Percentiles rank a stretch among this genome's conserved stretches.
phyloP scores from a whole-genome alignment of 805 yeast species.

The Starmerella etchellsii region DNA sequence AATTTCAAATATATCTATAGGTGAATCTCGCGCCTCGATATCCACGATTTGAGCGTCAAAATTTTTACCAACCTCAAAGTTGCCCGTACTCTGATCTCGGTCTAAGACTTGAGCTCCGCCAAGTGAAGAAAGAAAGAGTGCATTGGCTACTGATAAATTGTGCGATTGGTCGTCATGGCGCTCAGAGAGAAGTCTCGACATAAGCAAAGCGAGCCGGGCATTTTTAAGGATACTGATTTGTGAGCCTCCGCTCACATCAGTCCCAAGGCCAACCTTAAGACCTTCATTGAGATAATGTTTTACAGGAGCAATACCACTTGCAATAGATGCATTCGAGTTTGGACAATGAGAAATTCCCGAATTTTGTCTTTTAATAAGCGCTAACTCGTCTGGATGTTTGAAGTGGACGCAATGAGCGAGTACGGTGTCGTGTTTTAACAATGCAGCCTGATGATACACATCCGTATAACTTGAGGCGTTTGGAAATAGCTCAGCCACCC shows the following conservation, averaged over 20 bases:
- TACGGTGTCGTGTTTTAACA: constrained; percentile 55
- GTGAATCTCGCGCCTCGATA: constrained; percentile 39
- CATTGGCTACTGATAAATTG: constrained; percentile 55
- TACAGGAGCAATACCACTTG: constrained; percentile 83
- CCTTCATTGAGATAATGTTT: constrained; percentile 50
- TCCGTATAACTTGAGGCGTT: constrained; percentile 54
- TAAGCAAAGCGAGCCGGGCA: constrained; percentile 58
- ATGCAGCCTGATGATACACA: constrained; percentile 54
- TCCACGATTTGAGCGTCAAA: constrained; percentile 79
- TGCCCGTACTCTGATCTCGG: constrained; percentile 46
- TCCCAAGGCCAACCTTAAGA: constrained; percentile 68
- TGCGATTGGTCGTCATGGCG: constrained; percentile 23
- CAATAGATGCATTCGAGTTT: constrained; percentile 70
- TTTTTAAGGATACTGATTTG: constrained; percentile 50
- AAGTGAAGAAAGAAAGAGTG: constrained; percentile 64
- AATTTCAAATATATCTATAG: constrained; percentile 66
- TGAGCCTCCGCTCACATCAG: constrained; percentile 70
- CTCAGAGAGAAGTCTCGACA: constrained; percentile 61
- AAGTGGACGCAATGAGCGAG: constrained; percentile 85
- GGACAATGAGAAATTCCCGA: constrained; percentile 91
- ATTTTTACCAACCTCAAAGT: constrained; percentile 61
- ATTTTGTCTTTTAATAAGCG: constrained; percentile 38
- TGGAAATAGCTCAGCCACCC: constrained; percentile 66
- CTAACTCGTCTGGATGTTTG: constrained; percentile 43
- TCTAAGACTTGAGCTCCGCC: constrained; percentile 80